Conservation (phyloP, 2,329 filamentous ascomycete genomes). For the Aspergillus sp. region DNA sequence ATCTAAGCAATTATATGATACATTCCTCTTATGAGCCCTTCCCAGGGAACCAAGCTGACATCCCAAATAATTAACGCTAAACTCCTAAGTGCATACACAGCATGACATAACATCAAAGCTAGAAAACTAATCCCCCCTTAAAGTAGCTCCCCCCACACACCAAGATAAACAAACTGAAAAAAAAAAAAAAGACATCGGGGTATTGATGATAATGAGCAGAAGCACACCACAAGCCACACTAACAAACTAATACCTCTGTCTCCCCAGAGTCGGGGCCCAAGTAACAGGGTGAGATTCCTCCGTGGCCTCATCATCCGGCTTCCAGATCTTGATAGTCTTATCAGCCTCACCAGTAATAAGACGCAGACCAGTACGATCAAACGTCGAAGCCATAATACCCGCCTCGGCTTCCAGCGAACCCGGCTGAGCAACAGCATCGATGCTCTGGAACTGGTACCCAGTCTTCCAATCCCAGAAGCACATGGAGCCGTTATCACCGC, state of each 20-base stretch:
- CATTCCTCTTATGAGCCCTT: slow-evolving; percentile 15
- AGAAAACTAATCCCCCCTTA: background rate
- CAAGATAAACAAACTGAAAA: slow-evolving; percentile 15
- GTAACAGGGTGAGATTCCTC: slow-evolving; percentile 87
- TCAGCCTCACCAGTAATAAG: slow-evolving; percentile 94
- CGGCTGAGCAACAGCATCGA: slow-evolving; percentile 90
- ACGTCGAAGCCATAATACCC: slow-evolving; percentile 91
- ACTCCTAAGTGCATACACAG: slow-evolving; percentile 32
- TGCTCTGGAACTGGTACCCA: slow-evolving; percentile 83
- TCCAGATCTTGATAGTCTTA: slow-evolving; percentile 99
- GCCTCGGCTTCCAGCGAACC: slow-evolving; percentile 92
- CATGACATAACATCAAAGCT: background rate
- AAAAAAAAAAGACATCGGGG: slow-evolving; percentile 8
- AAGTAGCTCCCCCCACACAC: too few species aligned
- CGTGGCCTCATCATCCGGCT: slow-evolving; percentile 86
- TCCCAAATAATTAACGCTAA: slow-evolving; percentile 24
- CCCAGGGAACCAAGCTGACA: slow-evolving; percentile 1
- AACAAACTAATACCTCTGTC: slow-evolving; percentile 67
- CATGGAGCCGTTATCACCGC: slow-evolving; percentile 93
- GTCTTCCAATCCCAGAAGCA: slow-evolving; percentile 99
- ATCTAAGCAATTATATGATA: slow-evolving; percentile 10
- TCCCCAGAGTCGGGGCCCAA: slow-evolving; percentile 80
- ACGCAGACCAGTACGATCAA: slow-evolving; percentile 83
- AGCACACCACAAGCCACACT: background rate
- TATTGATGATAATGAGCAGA: slow-evolving; percentile 11